Evolutionary conservation across 345 rosid genomes (phyloP).

Genomic region (Pugionium cornutum): DNA sequence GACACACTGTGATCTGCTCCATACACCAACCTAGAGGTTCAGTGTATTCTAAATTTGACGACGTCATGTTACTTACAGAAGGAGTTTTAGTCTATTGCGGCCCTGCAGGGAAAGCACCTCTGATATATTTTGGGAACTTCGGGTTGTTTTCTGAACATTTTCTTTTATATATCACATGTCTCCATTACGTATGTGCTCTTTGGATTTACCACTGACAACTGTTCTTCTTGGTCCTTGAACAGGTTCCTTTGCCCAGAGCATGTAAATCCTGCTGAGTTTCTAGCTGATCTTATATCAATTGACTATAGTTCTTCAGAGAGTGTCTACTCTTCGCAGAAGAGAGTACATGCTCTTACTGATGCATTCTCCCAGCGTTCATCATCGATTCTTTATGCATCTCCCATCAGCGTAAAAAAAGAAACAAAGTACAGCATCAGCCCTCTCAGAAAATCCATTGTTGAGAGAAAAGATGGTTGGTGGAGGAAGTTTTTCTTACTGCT

Average conservation of each 20-base stretch:
- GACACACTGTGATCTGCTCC: slow-evolving; percentile 96
- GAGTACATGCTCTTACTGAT: slow-evolving; percentile 85
- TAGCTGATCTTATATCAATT: slow-evolving; percentile 94
- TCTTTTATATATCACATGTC: background rate
- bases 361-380: slow-evolving; percentile 66
- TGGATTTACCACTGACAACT: slow-evolving; percentile 16
- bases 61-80: slow-evolving; percentile 80
- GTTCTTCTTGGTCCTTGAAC: slow-evolving; percentile 35
- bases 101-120: slow-evolving; percentile 76
- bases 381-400: slow-evolving; percentile 62
- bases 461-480: slow-evolving; percentile 77
- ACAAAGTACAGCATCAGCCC: slow-evolving; percentile 41
- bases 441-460: slow-evolving; percentile 42
- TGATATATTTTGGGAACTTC: slow-evolving; percentile 74
- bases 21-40: slow-evolving; percentile 99
- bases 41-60: slow-evolving; percentile 82
- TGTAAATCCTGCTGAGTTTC: slow-evolving; percentile 94
- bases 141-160: slow-evolving; percentile 59
- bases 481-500: slow-evolving; percentile 84
- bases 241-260: slow-evolving; percentile 87
- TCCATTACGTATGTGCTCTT: background rate
- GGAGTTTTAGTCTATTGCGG: slow-evolving; percentile 88
- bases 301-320: slow-evolving; percentile 88
- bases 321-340: slow-evolving; percentile 74
- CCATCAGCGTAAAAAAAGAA: slow-evolving; percentile 49